These are phyloP conservation scores for Prunus mira DNA, from an alignment of 306 rosid species.

Conservation along the genomic window DNA sequence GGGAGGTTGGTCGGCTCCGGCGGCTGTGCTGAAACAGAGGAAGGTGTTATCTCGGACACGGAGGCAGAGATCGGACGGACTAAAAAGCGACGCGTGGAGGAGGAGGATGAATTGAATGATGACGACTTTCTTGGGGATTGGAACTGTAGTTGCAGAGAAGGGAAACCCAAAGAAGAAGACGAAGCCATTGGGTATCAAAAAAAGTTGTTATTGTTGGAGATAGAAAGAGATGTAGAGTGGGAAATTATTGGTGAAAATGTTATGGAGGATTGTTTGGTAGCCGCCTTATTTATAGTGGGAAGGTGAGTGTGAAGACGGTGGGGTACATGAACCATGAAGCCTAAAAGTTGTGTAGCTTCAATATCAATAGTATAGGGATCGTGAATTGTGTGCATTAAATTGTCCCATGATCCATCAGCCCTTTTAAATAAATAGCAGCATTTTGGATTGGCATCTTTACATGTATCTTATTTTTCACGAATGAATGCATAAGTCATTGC, in stretches of 20 bases:
- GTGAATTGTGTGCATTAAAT: background rate
- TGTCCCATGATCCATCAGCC: background rate
- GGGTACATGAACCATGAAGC: no score
- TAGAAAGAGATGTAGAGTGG: background rate
- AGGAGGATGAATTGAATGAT: background rate
- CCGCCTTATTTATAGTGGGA: constrained; percentile 4
- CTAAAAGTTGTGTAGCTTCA: background rate
- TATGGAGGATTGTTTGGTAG: background rate
- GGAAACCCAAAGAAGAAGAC: constrained; percentile 18
- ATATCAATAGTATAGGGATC: background rate
- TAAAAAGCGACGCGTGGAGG: background rate
- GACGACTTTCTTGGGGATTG: background rate
- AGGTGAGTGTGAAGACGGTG: background rate
- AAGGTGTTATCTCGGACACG: constrained; percentile 43
- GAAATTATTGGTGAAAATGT: background rate
- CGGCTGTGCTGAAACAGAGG: constrained; percentile 16
- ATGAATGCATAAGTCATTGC: no score
- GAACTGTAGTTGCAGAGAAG: constrained; percentile 37
- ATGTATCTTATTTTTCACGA: no score
- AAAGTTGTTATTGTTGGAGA: background rate
- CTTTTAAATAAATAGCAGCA: background rate
- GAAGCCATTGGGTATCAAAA: constrained; percentile 33
- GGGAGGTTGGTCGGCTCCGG: constrained; percentile 39
- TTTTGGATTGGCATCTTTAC: background rate
- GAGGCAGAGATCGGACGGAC: constrained; percentile 38